A percentile compares a stretch with the other conserved stretches of the same genome.
phyloP scores from a whole-genome alignment of 768 basidiomycete genomes.

The Podaxis carcinomalis region DNA sequence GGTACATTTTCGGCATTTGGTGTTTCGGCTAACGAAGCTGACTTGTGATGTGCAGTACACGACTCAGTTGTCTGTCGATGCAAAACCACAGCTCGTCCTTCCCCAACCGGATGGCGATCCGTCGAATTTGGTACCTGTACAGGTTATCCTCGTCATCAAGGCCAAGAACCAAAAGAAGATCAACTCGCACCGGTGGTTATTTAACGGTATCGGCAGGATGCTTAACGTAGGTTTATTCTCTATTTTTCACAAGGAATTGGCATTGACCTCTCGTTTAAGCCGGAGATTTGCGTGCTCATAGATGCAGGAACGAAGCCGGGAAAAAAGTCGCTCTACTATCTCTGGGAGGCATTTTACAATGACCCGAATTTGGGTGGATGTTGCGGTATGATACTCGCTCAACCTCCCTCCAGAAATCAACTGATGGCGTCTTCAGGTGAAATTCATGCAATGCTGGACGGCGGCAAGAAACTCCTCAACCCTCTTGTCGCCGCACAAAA shows the following conservation, averaged over 20 bases:
- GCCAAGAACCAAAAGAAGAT: constrained; percentile 96
- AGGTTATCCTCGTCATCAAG: constrained; percentile 87
- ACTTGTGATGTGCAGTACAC: constrained; percentile 62
- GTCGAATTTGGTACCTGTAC: constrained; percentile 89
- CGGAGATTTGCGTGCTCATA: constrained; percentile 86
- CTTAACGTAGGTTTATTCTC: constrained; percentile 48
- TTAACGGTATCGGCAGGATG: constrained; percentile 86
- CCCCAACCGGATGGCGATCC: constrained; percentile 83
- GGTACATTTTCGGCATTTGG: constrained; percentile 1
- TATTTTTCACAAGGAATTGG: not conserved
- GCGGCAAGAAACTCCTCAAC: constrained; percentile 86
- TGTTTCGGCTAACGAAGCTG: not conserved
- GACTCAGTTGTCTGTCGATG: constrained; percentile 89
- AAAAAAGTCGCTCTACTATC: constrained; percentile 90
- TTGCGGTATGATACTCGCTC: constrained; percentile 38
- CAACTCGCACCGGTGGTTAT: constrained; percentile 92
- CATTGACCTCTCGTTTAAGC: constrained; percentile 34
- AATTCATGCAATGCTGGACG: constrained; percentile 78
- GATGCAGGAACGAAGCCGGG: constrained; percentile 97
- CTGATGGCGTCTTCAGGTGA: constrained; percentile 37
- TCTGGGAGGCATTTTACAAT: constrained; percentile 91
- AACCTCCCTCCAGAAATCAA: not conserved
- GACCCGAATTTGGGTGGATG: constrained; percentile 79
- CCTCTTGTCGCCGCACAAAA: constrained; percentile 96
- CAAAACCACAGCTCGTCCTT: constrained; percentile 85